Percentiles rank a stretch among this genome's conserved stretches.
These are phyloP conservation scores for Boletus speciosus DNA, from an alignment of 768 basidiomycete species.

Conservation along the genomic window DNA sequence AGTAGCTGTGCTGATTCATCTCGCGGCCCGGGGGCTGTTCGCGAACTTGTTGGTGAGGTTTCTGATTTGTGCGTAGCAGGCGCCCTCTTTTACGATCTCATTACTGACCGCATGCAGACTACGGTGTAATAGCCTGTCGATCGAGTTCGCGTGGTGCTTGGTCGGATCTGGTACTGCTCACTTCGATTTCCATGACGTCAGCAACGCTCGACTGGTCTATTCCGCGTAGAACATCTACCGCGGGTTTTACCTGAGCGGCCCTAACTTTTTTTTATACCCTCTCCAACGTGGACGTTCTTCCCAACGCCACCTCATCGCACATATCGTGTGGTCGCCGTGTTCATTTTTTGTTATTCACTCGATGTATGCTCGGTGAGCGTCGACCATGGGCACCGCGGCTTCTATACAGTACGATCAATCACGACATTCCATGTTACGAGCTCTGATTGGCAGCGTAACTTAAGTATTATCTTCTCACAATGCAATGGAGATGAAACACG, in stretches of 20 bases:
- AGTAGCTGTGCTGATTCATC: neutral
- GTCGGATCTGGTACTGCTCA: neutral
- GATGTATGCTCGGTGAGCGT: too few relatives aligned
- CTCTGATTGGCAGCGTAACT: too few relatives aligned
- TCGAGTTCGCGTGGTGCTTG: neutral
- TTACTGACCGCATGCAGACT: neutral
- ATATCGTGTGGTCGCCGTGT: too few relatives aligned
- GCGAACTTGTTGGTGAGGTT: neutral
- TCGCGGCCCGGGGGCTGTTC: neutral
- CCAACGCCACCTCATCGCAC: neutral
- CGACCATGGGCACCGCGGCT: too few relatives aligned
- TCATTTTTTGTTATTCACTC: neutral
- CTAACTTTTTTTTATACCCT: neutral
- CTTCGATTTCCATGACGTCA: neutral
- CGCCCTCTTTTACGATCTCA: neutral
- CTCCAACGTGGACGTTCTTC: neutral
- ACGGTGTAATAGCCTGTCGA: neutral
- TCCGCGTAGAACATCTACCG: neutral
- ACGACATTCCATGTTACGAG: too few relatives aligned
- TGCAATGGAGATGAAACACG: too few relatives aligned
- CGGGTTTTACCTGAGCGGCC: neutral
- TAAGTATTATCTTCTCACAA: too few relatives aligned
- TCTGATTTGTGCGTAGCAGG: neutral
- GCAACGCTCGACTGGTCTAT: neutral
- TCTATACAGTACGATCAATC: too few relatives aligned